Evolutionary conservation across 2,329 filamentous ascomycete genomes (phyloP), one percentile per base, ranked within the genome.

Genomic region (Magnaporthiopsis rhizophila): DNA sequence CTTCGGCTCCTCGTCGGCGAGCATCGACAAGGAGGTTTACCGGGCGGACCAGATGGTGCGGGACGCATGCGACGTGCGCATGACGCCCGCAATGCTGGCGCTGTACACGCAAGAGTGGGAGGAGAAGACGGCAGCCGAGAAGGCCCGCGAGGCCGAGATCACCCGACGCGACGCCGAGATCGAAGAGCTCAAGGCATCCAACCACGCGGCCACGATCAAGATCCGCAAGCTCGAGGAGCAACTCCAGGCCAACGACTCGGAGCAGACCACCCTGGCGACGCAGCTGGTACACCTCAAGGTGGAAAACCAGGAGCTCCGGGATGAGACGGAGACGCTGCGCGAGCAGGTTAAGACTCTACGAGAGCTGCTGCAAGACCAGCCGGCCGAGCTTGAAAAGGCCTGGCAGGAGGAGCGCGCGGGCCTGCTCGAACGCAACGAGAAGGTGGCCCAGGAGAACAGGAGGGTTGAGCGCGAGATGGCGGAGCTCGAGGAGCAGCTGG

Each of bases 1-100:
- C 81, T 99, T 99, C 72, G 95, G 95, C 66, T 94, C 89, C 74
- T 94, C 92, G 30, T 92, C 91, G 45, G 88, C 88, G n/a, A 90
- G 87, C 69, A 84, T 92, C 15, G 95, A 99, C 73, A 97, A 97
- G 76, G 95, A 97, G 73, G 86, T 99, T 8, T 99, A 99, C 74
- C 88, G 93, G 62, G 95, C 95, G 21, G 95, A 99, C 74, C 87
- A 95, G 70, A 86, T 99, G 66, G 91, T 99, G 18, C 89, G 90
- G 66, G 95, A 99, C 75, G 95, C 95, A 0, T 97, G 93, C 72
- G 89, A 90, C 45, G 83, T 98, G 62, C 90, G 91, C 71, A 87
- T 99, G 57, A 91, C 91, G 0, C 87, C 91, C 0, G 90, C 96
- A 71, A 86, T 89, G 71, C 85, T 99, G 28, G 89, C 90, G 71